These are phyloP conservation scores for Mimosa bimucronata DNA, from an alignment of 306 rosid genomes.

Conservation along the genomic window DNA sequence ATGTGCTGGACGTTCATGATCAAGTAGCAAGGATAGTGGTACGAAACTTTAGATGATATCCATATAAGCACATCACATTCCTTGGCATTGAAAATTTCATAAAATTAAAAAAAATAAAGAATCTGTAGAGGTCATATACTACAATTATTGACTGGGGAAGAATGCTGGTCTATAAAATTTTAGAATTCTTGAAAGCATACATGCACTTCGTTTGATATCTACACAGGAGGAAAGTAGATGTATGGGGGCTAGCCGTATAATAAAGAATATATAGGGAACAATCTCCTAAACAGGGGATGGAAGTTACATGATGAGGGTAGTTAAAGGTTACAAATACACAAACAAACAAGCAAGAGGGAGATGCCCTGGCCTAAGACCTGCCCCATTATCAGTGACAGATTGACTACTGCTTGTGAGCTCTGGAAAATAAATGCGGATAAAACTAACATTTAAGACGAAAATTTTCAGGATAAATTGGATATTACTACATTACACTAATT, in stretches of 20 bases:
- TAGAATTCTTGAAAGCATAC: too few relatives aligned
- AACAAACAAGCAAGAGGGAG: neutral
- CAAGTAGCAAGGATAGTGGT: neutral
- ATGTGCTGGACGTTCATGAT: neutral
- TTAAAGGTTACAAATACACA: neutral
- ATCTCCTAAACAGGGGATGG: neutral
- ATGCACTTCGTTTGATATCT: neutral
- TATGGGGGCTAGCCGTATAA: neutral
- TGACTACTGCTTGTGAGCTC: neutral
- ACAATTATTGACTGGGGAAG: neutral
- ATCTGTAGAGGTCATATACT: neutral
- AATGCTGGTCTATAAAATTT: too few relatives aligned
- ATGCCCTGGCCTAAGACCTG: slow-evolving; percentile 6
- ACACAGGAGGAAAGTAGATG: neutral
- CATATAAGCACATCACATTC: neutral
- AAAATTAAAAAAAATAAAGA: neutral
- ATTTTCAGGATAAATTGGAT: neutral
- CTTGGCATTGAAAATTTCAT: neutral
- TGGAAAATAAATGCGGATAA: neutral
- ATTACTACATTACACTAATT: neutral
- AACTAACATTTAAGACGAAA: neutral
- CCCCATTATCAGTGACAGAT: neutral
- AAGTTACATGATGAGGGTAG: neutral
- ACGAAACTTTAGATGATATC: neutral
- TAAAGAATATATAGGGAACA: neutral